Evolutionary conservation across 495 filamentous ascomycete genomes (phyloP).

Genomic region (Penicillium pulvis): DNA sequence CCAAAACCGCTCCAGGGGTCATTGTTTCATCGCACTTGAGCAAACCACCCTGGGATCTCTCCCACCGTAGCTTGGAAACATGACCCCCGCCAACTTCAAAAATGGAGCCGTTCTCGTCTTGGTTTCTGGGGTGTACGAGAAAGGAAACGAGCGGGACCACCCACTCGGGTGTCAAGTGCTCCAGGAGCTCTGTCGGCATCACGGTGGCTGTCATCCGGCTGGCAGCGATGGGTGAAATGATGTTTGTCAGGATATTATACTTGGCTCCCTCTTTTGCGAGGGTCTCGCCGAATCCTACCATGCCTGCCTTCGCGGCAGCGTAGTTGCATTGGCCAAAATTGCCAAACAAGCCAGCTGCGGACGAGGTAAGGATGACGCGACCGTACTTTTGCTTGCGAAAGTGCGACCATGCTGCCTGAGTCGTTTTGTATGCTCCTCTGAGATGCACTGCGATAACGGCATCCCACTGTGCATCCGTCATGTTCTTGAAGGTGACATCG

Average conservation of each 20-base stretch:
- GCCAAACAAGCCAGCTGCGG: conserved; percentile 92
- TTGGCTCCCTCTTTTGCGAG: conserved; percentile 96
- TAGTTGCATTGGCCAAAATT: conserved; percentile 97
- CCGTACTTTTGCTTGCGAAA: conserved; percentile 99
- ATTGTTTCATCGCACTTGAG: conserved; percentile 86
- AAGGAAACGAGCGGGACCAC: conserved; percentile 94
- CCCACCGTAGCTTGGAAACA: conserved; percentile 92
- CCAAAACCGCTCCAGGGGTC: conserved; percentile 83
- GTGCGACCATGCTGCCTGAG: conserved; percentile 94
- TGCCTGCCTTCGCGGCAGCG: conserved; percentile 92
- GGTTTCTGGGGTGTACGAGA: conserved; percentile 86
- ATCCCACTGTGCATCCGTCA: conserved; percentile 97
- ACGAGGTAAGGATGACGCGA: conserved; percentile 92
- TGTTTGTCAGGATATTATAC: conserved; percentile 97
- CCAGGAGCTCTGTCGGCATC: conserved; percentile 93
- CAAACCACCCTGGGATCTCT: conserved; percentile 86
- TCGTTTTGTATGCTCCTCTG: conserved; percentile 19
- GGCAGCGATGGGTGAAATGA: conserved; percentile 94
- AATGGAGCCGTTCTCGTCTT: conserved; percentile 79
- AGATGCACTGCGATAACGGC: conserved; percentile 52
- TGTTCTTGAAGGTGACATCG: conserved; percentile 98
- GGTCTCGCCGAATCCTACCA: conserved; percentile 98
- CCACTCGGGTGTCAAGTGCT: conserved; percentile 91
- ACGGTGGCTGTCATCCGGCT: conserved; percentile 96
- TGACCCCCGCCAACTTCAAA: conserved; percentile 95